These are phyloP conservation scores for Coffea humblotiana DNA, from an alignment of 305 asterid species.

Conservation along the genomic window DNA sequence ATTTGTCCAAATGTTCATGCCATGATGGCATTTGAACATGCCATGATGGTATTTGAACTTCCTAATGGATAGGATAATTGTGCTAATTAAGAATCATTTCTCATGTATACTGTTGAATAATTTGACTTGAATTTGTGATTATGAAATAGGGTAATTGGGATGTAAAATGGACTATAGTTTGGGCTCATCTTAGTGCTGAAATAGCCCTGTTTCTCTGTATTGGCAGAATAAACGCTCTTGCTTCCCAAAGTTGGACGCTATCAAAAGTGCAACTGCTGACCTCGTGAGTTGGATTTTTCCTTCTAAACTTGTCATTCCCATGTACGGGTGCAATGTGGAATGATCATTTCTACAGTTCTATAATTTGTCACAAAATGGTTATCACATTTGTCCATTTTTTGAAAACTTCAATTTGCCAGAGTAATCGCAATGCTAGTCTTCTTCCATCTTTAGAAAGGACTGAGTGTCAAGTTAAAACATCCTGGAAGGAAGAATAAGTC, in stretches of 20 bases:
- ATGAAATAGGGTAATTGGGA: neutral
- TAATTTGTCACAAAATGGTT: neutral
- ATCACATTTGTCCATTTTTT: neutral
- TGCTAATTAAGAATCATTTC: neutral
- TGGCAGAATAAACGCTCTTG: constrained; percentile 88
- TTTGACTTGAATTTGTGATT: neutral
- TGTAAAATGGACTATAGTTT: neutral
- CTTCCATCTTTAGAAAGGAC: neutral
- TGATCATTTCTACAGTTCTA: neutral
- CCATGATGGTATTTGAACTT: neutral
- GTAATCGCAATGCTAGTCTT: neutral
- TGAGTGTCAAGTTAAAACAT: neutral
- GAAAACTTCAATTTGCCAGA: neutral
- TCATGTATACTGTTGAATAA: neutral
- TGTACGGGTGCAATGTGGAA: neutral
- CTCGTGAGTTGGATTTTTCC: constrained; percentile 53
- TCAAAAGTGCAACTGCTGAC: constrained; percentile 92
- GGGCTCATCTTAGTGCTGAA: constrained; percentile 9
- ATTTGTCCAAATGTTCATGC: neutral
- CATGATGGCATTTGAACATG: neutral
- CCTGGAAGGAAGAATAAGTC: neutral
- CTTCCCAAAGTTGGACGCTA: constrained; percentile 85
- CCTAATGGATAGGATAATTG: neutral
- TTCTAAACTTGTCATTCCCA: constrained; percentile 3
- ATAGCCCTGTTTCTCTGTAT: constrained; percentile 21